Evolutionary conservation across 1,284 basidiomycete genomes (phyloP), one percentile per base, ranked within the genome.

Genomic region (Exobasidium rhododendri): DNA sequence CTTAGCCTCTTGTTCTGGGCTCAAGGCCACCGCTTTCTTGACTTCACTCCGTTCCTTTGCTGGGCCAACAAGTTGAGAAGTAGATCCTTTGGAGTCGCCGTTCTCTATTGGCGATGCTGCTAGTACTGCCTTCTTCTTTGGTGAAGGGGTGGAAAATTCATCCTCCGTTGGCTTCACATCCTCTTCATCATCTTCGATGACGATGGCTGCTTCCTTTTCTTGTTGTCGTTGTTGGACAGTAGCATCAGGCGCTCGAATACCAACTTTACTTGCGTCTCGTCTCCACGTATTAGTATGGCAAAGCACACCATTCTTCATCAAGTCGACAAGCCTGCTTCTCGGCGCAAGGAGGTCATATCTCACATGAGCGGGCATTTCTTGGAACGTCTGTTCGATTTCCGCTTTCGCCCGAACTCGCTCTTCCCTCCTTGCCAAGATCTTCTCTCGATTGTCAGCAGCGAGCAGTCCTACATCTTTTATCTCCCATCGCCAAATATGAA

Each of bases 401-500:
- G 24, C 29, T 10, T 61, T 61, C 3, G 88, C 91, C 81, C 87
- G 85, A 20, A 83, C 68, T 60, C 91, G 84, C 69, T 93, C 90
- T 28, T 83, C 82, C 13, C 84, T 80, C 67, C 91, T 84, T n/a
- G 80, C 80, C 32, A 86, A 84, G 1, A 85, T 85, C 76, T 85
- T 89, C 63, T 90, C 88, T 61, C 83, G 82, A 6, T 84, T 83
- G 70, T 85, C 85, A 73, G 86, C 87, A 0, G 91, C 90, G 31
- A 93, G 80, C 85, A 88, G 88, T 52, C 85, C 82, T 55, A 83
- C 81, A 14, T 86, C 83, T 67, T 84, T 86, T 5, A 89, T 86
- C 75, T 94, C 91, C 91, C 91, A 93, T 64, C 91, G 83, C 91
- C 91, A 94, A n/a, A 90, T 81, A 68, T 86, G 87, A 32, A 89